Conservation (phyloP, 2,329 filamentous ascomycete genomes). For the Teratosphaeria viscida region DNA sequence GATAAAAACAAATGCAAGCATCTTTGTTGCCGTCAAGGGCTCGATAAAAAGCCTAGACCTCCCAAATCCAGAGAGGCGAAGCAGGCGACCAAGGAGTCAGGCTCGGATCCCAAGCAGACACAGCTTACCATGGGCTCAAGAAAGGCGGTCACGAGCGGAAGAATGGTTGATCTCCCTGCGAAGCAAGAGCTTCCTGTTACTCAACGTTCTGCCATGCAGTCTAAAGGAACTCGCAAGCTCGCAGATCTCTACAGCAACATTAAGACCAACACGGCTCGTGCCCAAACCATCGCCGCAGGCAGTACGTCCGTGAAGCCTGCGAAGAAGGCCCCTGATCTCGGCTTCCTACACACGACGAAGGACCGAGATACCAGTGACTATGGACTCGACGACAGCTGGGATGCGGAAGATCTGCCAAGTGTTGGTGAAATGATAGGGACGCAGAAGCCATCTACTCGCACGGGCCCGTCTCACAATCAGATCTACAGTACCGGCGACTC, state of each 20-base stretch:
- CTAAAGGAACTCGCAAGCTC: conserved; percentile 11
- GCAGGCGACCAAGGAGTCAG: conserved; percentile 7
- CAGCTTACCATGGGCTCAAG: conserved; percentile 15
- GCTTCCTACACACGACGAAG: conserved; percentile 4
- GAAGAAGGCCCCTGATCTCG: conserved; percentile 1
- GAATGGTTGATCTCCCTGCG: background rate
- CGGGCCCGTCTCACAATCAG: background rate
- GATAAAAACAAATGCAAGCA: conserved; percentile 57
- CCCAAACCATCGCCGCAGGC: conserved; percentile 8
- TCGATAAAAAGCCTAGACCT: conserved; percentile 51
- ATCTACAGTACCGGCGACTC: background rate
- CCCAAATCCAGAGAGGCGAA: conserved; percentile 30
- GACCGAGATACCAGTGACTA: conserved; percentile 12
- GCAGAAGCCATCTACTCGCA: conserved; percentile 1
- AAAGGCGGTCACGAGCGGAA: conserved; percentile 7
- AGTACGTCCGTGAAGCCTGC: background rate
- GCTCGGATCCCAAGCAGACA: conserved; percentile 18
- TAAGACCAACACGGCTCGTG: conserved; percentile 10
- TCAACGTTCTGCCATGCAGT: background rate
- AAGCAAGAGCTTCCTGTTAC: background rate
- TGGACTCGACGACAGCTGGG: conserved; percentile 3
- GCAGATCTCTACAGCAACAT: conserved; percentile 16
- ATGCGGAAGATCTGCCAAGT: background rate
- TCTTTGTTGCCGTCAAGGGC: conserved; percentile 59
- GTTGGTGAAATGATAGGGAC: background rate